Evolutionary conservation across 2,329 filamentous ascomycete genomes (phyloP), one percentile per base, ranked within the genome.

Genomic region (Aspergillus spinulosporus): DNA sequence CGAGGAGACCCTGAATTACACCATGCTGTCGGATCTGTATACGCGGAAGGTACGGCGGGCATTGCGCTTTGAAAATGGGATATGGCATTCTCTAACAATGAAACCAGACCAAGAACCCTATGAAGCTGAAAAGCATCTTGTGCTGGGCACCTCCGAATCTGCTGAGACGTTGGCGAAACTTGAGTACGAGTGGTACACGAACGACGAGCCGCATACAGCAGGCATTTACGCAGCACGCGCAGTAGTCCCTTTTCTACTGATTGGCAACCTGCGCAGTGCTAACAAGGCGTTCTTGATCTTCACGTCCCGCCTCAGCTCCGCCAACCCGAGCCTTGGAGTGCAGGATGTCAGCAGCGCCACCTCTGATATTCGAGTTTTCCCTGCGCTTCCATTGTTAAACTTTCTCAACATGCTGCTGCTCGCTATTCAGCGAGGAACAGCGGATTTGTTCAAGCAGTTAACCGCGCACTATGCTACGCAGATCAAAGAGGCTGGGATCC

Each of bases 1-100:
- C 89, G 91, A 49, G 94, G 94, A 58, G 94, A 99, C 69, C 89
- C 93, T 2, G 94, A 97, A 67, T 80, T 99, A 54, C 94, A 99
- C 75, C 92, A 97, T 76, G 92, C 96, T 43, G 87, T 88, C 36
- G 94, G 94, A 49, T 87, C 85, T 34, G 79, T 97, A 43, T 96
- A 91, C 72, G 93, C 92, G n/a, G 89, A 95, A 68, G 82, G 83
- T 84, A 68, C 21, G 64, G 47, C 34, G 21, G 32, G 42, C 34
- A 36, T 26, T 3, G 5, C 14, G 9, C 21, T 32, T 46, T 14
- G 12, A 28, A 40, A 40, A 42, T 6, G 42, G 42, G 6, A 40
- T 7, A 49, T 34, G 31, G 21, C 47, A 53, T 45, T 57, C 28
- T 36, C 21, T 48, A 54, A 58, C 61, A 67, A 62, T 36, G 52